A percentile compares a stretch with the other conserved stretches of the same genome.
phyloP scores from a whole-genome alignment of 148 eudicot species.

The Rhododendron ovatum region DNA sequence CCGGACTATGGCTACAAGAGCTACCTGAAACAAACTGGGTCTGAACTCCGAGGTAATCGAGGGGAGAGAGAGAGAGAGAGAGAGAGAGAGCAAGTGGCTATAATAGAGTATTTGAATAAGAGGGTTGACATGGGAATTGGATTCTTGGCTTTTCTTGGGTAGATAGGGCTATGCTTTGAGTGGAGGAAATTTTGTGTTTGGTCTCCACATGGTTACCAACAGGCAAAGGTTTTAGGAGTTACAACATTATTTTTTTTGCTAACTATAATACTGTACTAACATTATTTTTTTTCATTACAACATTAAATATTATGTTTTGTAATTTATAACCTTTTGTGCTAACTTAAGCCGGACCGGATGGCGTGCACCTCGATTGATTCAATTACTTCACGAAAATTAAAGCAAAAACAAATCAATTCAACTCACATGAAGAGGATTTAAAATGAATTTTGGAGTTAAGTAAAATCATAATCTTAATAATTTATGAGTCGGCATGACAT shows the following conservation, averaged over 20 bases:
- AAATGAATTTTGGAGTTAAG: not conserved
- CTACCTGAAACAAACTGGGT: slow-evolving; percentile 8
- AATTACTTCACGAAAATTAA: too few relatives aligned
- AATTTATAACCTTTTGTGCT: too few relatives aligned
- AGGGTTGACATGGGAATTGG: not conserved
- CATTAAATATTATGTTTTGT: too few relatives aligned
- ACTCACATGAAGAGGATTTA: not conserved
- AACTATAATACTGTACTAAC: too few relatives aligned
- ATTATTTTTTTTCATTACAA: too few relatives aligned
- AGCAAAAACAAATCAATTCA: not conserved
- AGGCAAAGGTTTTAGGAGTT: not conserved
- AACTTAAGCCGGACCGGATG: too few relatives aligned
- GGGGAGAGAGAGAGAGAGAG: slow-evolving; percentile 3
- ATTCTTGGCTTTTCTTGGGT: slow-evolving; percentile 41
- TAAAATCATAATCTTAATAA: not conserved
- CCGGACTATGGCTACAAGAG: not conserved
- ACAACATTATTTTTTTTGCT: too few relatives aligned
- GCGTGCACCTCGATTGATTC: not conserved
- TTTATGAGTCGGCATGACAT: not conserved
- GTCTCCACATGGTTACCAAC: not conserved
- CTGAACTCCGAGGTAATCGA: not conserved
- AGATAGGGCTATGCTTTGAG: slow-evolving; percentile 65
- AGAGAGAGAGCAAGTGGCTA: slow-evolving; percentile 2
- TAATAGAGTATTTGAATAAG: not conserved
- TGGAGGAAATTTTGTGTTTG: slow-evolving; percentile 42